Evolutionary conservation across 441 rosid genomes (phyloP), one percentile per base, ranked within the genome.

Genomic region (Gossypium lobatum): DNA sequence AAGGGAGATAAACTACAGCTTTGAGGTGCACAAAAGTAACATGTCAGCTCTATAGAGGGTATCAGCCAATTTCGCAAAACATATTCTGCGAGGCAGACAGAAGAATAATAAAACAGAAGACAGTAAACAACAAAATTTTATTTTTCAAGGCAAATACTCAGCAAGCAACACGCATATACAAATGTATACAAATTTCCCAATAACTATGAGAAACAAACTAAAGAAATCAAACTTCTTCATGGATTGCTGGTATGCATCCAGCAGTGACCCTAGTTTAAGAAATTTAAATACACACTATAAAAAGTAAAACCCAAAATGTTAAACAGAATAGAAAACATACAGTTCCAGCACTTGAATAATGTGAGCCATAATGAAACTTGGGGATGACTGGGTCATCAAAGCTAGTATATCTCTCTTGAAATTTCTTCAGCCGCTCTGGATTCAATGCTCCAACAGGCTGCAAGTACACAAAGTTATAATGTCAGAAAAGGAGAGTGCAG

Each of bases 351-450:
- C 98, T 93, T 31, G 98, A 96, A 83, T 96, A 96, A 85, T 96
- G 99, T 17, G 99, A 96, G 76, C 99, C 99, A 80, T 96, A 96
- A 79, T 96, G 99, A 71, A 96, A 96, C 83, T 96, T 96, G 25
- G 99, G 99, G 80, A 96, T 96, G 83, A 94, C 88, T 60, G 99
- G 97, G 84, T 96, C 99, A 72, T 96, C 98, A 77, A 96, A 94
- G 87, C 95, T 92, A 78, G 93, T 88, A 90, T 96, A 94, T 87
- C 98, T 89, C 85, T 92, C 99, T 85, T 94, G 96, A 80, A 96
- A 90, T 77, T 90, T 96, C 78, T 85, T 85, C 64, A 94, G 87
- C 76, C 95, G 92, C 55, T 87, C 96, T 54, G 87, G 90, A 83
- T 92, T 92, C 79, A 96, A 73, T 67, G 98, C 98, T 77, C 99